phyloP scores from a whole-genome alignment of 2,329 filamentous ascomycete genomes.

The Monosporascus sp. region DNA sequence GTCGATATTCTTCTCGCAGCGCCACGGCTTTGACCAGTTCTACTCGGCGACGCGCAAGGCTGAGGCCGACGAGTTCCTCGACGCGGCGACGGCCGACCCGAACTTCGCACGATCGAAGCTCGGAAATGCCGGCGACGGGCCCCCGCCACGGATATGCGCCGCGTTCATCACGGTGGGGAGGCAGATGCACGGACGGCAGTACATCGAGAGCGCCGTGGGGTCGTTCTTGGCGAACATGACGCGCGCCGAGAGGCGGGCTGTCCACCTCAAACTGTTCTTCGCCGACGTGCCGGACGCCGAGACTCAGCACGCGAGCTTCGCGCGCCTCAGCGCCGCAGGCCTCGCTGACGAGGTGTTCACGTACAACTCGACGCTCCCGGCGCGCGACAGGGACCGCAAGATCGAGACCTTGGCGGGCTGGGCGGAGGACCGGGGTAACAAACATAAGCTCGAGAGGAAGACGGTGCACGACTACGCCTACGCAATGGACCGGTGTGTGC shows the following conservation, averaged over 20 bases:
- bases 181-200: slow-evolving; percentile 22
- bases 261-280: slow-evolving; percentile 27
- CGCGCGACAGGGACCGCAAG: slow-evolving; percentile 12
- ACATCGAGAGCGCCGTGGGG: slow-evolving; percentile 27
- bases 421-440: slow-evolving; percentile 14
- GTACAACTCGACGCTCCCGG: slow-evolving; percentile 17
- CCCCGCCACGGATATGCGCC: slow-evolving; percentile 18
- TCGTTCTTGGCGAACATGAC: slow-evolving; percentile 27
- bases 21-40: slow-evolving; percentile 26
- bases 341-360: slow-evolving; percentile 24
- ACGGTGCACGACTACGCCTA: slow-evolving; percentile 26
- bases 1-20: slow-evolving; percentile 27
- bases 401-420: slow-evolving; percentile 17
- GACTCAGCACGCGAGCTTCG: slow-evolving; percentile 21
- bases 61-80: slow-evolving; percentile 23
- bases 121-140: slow-evolving; percentile 17
- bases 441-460: slow-evolving; percentile 23
- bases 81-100: slow-evolving; percentile 14
- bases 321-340: slow-evolving; percentile 10
- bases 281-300: slow-evolving; percentile 24
- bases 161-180: slow-evolving; percentile 25
- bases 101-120: slow-evolving; percentile 7
- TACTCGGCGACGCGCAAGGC: slow-evolving; percentile 25
- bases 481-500: slow-evolving; percentile 19
- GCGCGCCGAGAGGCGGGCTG: slow-evolving; percentile 18